Evolutionary conservation across 2,329 filamentous ascomycete species (phyloP).

Genomic region (Grosmannia serpens): DNA sequence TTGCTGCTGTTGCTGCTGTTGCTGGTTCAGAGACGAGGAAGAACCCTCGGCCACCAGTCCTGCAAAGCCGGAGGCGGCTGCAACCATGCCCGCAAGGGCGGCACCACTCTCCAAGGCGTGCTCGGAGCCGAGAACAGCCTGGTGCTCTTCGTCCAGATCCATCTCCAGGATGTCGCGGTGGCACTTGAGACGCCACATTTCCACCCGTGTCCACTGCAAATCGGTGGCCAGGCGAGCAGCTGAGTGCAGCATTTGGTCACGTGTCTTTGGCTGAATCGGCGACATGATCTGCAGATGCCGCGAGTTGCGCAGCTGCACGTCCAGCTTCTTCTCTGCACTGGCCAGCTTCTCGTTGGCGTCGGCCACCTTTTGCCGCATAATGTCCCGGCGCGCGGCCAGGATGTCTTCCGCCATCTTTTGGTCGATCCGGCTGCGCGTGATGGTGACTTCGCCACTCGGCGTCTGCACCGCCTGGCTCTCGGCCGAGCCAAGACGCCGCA

Average conservation of each 20-base stretch:
- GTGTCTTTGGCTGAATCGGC: slow-evolving; percentile 80
- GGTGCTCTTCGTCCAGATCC: slow-evolving; percentile 72
- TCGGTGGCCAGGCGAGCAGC: slow-evolving; percentile 78
- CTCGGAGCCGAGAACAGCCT: slow-evolving; percentile 23
- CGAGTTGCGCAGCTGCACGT: slow-evolving; percentile 75
- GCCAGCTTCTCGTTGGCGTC: slow-evolving; percentile 74
- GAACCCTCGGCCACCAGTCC: background rate
- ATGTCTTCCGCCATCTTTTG: slow-evolving; percentile 80
- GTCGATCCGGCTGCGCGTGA: slow-evolving; percentile 63
- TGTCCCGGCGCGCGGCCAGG: slow-evolving; percentile 64
- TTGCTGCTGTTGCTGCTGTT: slow-evolving; percentile 8
- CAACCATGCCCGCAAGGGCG: slow-evolving; percentile 10
- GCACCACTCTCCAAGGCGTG: slow-evolving; percentile 13
- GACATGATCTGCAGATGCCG: slow-evolving; percentile 81
- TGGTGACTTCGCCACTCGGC: slow-evolving; percentile 60
- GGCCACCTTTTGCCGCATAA: slow-evolving; percentile 72
- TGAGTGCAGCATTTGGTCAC: slow-evolving; percentile 75
- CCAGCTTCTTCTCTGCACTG: slow-evolving; percentile 63
- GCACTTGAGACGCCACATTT: slow-evolving; percentile 85
- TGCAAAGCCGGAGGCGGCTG: background rate
- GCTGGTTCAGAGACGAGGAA: background rate
- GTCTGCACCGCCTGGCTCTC: slow-evolving; percentile 49
- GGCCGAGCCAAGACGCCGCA: slow-evolving; percentile 59
- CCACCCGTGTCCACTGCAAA: slow-evolving; percentile 85
- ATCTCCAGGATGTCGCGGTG: slow-evolving; percentile 78